Base-by-base conservation (phyloP, 1,284 basidiomycete species). In the Farysia itapuensis region DNA sequence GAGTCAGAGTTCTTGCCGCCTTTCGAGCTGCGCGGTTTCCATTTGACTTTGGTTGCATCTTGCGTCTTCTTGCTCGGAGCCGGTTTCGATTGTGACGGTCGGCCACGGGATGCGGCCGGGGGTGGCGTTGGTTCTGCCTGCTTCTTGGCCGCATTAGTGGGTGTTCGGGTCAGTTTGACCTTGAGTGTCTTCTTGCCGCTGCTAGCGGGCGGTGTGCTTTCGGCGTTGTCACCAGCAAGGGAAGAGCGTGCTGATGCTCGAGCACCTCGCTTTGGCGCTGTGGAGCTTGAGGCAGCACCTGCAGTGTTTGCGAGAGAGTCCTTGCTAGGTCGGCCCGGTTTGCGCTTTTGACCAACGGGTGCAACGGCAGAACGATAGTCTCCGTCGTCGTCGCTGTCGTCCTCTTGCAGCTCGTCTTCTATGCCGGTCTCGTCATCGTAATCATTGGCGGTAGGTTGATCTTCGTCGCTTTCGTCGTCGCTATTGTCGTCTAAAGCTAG, bases 321-420 rank as follows among this genome's bases (percentile, higher is more conserved):
- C n/a, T n/a, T 25, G 31, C 23, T 16, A 7, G 4, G 14, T 41
- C 28, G 22, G 5, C 26, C 34, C 12, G 19, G 4, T 7, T 11
- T 18, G 35, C 35, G 44, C 25, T 23, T 34, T 26, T 39, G 23
- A 16, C 6, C 15, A 26, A 9, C 31, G 19, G 5, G 26, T 24
- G 25, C 7, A 37, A 11, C 5, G 30, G 9, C 30, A 32, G 25
- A n/a, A 28, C 25, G 25, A n/a, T 19, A 19, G 19, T 67, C 64
- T 11, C 76, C 75, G 28, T 69, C 67, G n/a, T 68, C 66, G 4
- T 61, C 70, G 1, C 67, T 64, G 22, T 44, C 57, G 11, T 67
- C 74, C 8, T 67, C 60, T 22, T 69, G 71, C 30, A n/a, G n/a
- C 9, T 37, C 38, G 4, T 40, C 37, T 4, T 35, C 49, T 21